Evolutionary conservation across 345 rosid genomes (phyloP), one percentile per base, ranked within the genome.

Genomic region (Carallia brachiata): DNA sequence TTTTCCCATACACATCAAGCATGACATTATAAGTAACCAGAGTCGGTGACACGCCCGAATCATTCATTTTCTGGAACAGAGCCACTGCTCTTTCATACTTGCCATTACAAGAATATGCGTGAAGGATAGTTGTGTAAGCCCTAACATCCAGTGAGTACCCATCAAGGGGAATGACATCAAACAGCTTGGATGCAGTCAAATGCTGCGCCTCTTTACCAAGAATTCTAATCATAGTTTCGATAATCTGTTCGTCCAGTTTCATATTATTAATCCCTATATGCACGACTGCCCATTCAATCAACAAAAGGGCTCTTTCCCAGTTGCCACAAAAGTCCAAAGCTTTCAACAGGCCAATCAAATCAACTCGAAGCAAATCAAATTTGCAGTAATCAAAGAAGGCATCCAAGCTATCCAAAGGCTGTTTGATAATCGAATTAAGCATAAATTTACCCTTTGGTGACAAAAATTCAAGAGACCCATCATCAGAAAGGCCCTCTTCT

Each of bases 1-100:
- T 89, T 75, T 83, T 88, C 70, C 98, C 97, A 61, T 83, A 89
- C 78, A 85, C 97, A 81, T 90, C 92, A 13, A 91, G 92, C 87
- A 93, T 84, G 66, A 90, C 94, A 75, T 93, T 93, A 73, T 89
- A 93, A 62, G 98, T 93, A 17, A 93, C 97, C 78, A 93, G 60
- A 70, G 88, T 88, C 7, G 98, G 97, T 19, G 83, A 77, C 69
- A 90, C 61, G 3, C 97, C 92, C 28, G 75, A 80, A 72, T 86
- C 89, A 70, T 82, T 91, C 85, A 93, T 84, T 47, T 73, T 89
- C 82, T 83, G 88, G 70, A 88, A 93, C 80, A 93, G 36, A 40
- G 31, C 70, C 12, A 91, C 70, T 4, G 98, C 97, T 62, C 72
- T 73, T 53, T 77, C 82, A 15, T 85, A 89, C 77, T 84, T 88